Evolutionary conservation across 2,329 filamentous ascomycete genomes (phyloP).

Genomic region (Onygenales sp.): DNA sequence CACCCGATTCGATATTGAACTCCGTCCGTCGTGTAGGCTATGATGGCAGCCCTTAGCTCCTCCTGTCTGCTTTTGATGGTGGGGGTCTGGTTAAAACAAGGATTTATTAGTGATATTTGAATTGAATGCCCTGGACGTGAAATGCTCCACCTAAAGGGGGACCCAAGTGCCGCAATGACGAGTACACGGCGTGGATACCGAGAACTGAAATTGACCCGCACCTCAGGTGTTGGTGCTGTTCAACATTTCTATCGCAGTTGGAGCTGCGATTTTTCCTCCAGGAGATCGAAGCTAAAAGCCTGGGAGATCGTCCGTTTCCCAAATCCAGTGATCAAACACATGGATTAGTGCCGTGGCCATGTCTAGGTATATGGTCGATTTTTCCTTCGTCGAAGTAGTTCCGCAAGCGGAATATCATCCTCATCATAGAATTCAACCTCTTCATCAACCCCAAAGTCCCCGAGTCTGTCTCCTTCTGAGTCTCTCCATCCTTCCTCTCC

Average conservation of each 20-base stretch:
- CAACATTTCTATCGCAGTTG: too few species aligned
- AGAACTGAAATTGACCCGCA: too few species aligned
- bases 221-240: too few species aligned
- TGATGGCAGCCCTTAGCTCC: too few species aligned
- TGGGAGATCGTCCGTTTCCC: neutral
- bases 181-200: too few species aligned
- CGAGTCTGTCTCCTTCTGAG: conserved; percentile 51
- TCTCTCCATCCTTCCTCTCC: conserved; percentile 56
- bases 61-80: too few species aligned
- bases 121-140: too few species aligned
- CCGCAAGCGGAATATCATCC: conserved; percentile 50
- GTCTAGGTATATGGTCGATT: neutral
- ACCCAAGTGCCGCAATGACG: too few species aligned
- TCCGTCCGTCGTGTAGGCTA: neutral
- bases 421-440: conserved; percentile 52
- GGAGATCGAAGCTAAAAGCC: neutral
- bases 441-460: conserved; percentile 50
- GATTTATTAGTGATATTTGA: too few species aligned
- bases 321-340: neutral
- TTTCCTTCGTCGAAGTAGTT: conserved; percentile 33
- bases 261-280: too few species aligned
- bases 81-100: too few species aligned
- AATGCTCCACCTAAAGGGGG: too few species aligned
- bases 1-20: neutral
- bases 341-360: neutral